phyloP scores from a whole-genome alignment of 805 yeast species.

The Debaryomyces hansenii region DNA sequence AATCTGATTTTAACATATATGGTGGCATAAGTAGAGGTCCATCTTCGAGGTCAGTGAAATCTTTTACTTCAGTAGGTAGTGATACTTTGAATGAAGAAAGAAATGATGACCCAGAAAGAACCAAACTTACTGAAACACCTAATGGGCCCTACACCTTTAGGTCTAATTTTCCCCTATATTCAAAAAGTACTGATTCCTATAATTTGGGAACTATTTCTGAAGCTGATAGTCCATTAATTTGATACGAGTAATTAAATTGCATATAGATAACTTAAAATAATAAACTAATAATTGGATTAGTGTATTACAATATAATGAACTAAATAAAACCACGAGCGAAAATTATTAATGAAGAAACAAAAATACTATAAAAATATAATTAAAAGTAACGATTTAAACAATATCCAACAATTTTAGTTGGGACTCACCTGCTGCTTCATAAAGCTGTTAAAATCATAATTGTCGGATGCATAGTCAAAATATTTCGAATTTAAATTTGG shows the following conservation, averaged over 20 bases:
- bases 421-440: constrained; percentile 26
- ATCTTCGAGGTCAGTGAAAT: constrained; percentile 27
- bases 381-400: too few species aligned
- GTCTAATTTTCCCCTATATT: background rate
- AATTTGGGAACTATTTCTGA: constrained; percentile 24
- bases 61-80: constrained; percentile 18
- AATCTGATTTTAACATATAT: constrained; percentile 12
- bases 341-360: background rate
- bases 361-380: background rate
- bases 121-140: background rate
- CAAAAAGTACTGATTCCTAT: constrained; percentile 11
- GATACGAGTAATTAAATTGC: background rate
- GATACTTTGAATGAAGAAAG: background rate
- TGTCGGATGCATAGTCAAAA: constrained; percentile 35
- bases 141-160: constrained; percentile 2
- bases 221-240: constrained; percentile 12
- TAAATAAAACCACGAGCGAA: background rate
- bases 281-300: too few species aligned
- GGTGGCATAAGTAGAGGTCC: constrained; percentile 27
- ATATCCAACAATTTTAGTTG: too few species aligned
- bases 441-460: constrained; percentile 38
- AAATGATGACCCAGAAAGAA: background rate
- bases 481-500: constrained; percentile 21
- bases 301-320: background rate
- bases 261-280: background rate